Base-by-base conservation (phyloP, 169 alveolate species). In the Eimeria sp. region DNA sequence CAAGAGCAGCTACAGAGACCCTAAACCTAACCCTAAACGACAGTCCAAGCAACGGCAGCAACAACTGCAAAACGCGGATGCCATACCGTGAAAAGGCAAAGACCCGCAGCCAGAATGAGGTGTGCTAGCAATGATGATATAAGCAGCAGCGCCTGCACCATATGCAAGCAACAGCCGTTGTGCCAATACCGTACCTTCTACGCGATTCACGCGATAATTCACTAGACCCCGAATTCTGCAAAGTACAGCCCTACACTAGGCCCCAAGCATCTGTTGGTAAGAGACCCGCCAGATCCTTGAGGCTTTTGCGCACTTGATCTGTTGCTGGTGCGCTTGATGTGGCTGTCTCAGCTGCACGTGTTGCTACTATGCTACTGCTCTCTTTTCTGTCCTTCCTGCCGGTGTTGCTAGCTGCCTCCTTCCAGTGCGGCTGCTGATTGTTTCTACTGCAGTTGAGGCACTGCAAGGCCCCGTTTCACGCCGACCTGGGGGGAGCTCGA, bases 61-160 rank as follows among this genome's bases (percentile, higher is more conserved):
- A 45, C 58, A 75, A 40, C 49, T 6, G 82, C 45, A 45, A 34
- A 40, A 40, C 11, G 43, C 22, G 22, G 27, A 78, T 5, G 40
- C 20, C 91, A 4, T 57, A 83, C 91, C 51, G 91, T 83, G 4
- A 83, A 83, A 18, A 83, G 54, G 91, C 91, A 83, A 30, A 83
- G 91, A 27, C 76, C 91, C n/a, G 91, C 91, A 5, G 91, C 91
- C 49, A 83, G 76, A 43, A 83, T n/a, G 57, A 43, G 91, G 30
- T 83, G 72, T 5, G 91, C 91, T 7, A 83, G 75, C 57, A 83
- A 34, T 14, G 91, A 63, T n/a, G 91, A 83, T 30, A 83, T n/a
- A 6, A 83, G 51, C 75, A 83, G 75, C 75, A 83, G 75, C 91
- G 54, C 75, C 91, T 83, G 91, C 72, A n/a, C 4, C 30, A 22